phyloP scores from a whole-genome alignment of 176 grass and related monocot species.

The Bromus sterilis region DNA sequence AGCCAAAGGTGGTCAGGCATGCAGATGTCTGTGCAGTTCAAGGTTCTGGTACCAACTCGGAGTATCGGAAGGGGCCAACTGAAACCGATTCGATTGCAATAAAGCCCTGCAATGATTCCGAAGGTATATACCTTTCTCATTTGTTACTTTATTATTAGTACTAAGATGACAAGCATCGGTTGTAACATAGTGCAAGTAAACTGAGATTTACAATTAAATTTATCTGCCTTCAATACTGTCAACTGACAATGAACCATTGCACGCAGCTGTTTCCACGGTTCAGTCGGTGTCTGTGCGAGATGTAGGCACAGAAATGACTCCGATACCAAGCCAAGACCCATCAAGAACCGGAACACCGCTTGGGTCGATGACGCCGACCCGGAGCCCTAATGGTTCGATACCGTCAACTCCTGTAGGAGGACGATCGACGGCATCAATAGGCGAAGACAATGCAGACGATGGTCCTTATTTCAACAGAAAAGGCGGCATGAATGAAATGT shows the following conservation, averaged over 20 bases:
- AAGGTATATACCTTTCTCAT: slow-evolving; percentile 45
- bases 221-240: neutral
- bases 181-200: neutral
- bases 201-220: neutral
- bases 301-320: slow-evolving; percentile 96
- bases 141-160: neutral
- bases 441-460: slow-evolving; percentile 28
- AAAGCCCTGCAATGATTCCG: slow-evolving; percentile 27
- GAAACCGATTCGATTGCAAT: slow-evolving; percentile 15
- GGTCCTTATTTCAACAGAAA: slow-evolving; percentile 47
- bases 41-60: neutral
- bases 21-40: slow-evolving; percentile 26
- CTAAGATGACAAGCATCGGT: neutral
- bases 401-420: slow-evolving; percentile 75
- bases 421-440: slow-evolving; percentile 28
- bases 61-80: slow-evolving; percentile 9
- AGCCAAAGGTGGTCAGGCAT: slow-evolving; percentile 34
- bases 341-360: slow-evolving; percentile 70
- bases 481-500: slow-evolving; percentile 46
- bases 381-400: slow-evolving; percentile 71
- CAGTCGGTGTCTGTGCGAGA: slow-evolving; percentile 65
- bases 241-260: neutral
- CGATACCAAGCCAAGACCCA: slow-evolving; percentile 81
- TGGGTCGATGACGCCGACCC: slow-evolving; percentile 61
- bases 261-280: slow-evolving; percentile 40